A percentile compares a stretch with the other conserved stretches of the same genome.
Conservation (phyloP, 2,329 filamentous ascomycete species). For the Exophiala viscosa region DNA sequence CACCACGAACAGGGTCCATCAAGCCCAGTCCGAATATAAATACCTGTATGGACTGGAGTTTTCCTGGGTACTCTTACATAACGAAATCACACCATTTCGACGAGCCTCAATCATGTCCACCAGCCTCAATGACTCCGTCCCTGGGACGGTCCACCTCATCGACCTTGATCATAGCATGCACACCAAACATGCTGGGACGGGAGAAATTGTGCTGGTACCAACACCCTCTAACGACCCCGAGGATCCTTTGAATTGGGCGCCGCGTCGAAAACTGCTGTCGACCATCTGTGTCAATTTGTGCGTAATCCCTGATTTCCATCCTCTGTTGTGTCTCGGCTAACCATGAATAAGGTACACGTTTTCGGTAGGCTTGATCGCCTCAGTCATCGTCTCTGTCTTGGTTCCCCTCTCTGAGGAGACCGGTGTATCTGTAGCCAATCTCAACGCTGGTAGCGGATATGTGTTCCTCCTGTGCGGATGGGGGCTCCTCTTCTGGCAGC, state of each 20-base stretch:
- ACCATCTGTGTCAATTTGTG: slow-evolving; percentile 33
- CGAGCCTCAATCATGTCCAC: too few relatives aligned
- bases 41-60: too few relatives aligned
- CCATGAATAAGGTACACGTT: slow-evolving; percentile 29
- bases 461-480: slow-evolving; percentile 40
- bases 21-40: too few relatives aligned
- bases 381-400: slow-evolving; percentile 33
- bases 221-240: slow-evolving; percentile 36
- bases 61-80: too few relatives aligned
- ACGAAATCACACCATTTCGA: too few relatives aligned
- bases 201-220: slow-evolving; percentile 33
- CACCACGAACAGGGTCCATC: too few relatives aligned
- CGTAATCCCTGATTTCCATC: slow-evolving; percentile 4
- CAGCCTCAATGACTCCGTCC: slow-evolving; percentile 14
- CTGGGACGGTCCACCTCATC: slow-evolving; percentile 37
- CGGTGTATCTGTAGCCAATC: slow-evolving; percentile 38
- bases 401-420: slow-evolving; percentile 39
- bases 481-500: slow-evolving; percentile 36
- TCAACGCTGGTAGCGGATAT: slow-evolving; percentile 48
- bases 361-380: slow-evolving; percentile 30
- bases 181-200: slow-evolving; percentile 21
- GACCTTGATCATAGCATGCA: slow-evolving; percentile 28
- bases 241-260: slow-evolving; percentile 38
- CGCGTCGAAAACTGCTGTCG: slow-evolving; percentile 33
- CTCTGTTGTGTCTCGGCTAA: background rate